Base-by-base conservation (phyloP, 306 rosid genomes). In the Myrica gale region DNA sequence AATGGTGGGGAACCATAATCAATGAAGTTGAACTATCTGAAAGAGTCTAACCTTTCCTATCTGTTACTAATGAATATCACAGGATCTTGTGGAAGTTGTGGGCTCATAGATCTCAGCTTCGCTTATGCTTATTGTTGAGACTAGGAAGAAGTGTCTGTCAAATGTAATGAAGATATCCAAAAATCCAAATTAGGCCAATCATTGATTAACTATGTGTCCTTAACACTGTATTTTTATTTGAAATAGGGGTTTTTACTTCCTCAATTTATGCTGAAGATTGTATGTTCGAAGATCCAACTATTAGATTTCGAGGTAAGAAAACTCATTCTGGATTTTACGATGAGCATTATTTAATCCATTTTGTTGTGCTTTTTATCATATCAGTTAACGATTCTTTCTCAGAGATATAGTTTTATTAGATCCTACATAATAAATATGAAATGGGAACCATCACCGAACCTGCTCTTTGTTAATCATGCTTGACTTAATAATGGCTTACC, bases 241-340 rank as follows among this genome's bases (percentile, higher is more conserved):
- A 47, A 71, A 45, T 71, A 90, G 98, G 97, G 74, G 79, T 78
- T 82, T 94, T 91, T 75, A 88, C 93, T 71, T 87, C 89, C 71
- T 79, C 83, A 68, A 89, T 92, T 45, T 91, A 94, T 72, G 84
- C 91, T 23, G 84, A 88, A 54, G 85, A 90, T 47, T 94, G 96
- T 67, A 50, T 87, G 69, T 94, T 94, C 57, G 96, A 94, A 84
- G 98, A 94, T 81, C 98, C 98, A 80, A 94, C 96, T 19, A 92
- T 91, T 65, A 82, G 81, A 68, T 94, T 94, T 83, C 87, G 79
- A 54, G 98, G 96, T 87, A 83, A 80, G 79, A 56, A 71, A 41
- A 74, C 81, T 78, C 52, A 10, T 3, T 5, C 32, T 53, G 6
- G 6, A 26, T 70, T 71, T 75, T 48, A 19, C 68, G 57, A n/a